Evolutionary conservation across 306 rosid genomes (phyloP), one percentile per base, ranked within the genome.

Genomic region (Inga laurina): DNA sequence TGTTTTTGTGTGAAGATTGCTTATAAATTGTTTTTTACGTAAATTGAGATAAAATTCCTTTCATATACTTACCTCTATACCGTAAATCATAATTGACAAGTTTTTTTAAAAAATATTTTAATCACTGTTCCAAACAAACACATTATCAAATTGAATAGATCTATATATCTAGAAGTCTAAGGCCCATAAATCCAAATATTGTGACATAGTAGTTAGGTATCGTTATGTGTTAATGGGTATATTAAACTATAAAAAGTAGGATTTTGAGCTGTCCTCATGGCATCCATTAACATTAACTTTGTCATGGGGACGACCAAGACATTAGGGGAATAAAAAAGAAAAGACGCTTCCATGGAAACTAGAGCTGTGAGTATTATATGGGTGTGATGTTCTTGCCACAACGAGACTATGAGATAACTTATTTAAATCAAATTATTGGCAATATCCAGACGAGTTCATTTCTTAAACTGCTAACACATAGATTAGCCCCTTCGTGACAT

Each of bases 361-460:
- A 68, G 86, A 85, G 86, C 77, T 83, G 70, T 82, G 90, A 85
- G 94, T 86, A 84, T 80, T 87, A 87, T 85, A 77, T 87, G 59
- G 74, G 79, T 75, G 81, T 82, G 79, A 56, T 81, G 78, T 84
- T 83, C 83, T 75, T 74, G 87, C 81, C 79, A 82, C 85, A 86
- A 81, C 61, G 79, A 86, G 83, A 87, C 41, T 81, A 87, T 83
- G 84, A 81, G 59, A 44, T 65, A 24, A 24, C 8, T 27, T 68
- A 84, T 45, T 49, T 44, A 56, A 72, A 65, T 61, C 49, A 34
- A 12, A 49, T 27, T 27, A 49, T 77, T 51, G 76, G 21, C n/a
- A 79, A 49, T 75, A 51, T 39, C 85, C 44, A 73, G 35, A 45
- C 43, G 8, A 48, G 41, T 52, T 57, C 48, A 76, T 37, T 72